phyloP scores from a whole-genome alignment of 805 yeast species.

The Lachancea sp. region DNA sequence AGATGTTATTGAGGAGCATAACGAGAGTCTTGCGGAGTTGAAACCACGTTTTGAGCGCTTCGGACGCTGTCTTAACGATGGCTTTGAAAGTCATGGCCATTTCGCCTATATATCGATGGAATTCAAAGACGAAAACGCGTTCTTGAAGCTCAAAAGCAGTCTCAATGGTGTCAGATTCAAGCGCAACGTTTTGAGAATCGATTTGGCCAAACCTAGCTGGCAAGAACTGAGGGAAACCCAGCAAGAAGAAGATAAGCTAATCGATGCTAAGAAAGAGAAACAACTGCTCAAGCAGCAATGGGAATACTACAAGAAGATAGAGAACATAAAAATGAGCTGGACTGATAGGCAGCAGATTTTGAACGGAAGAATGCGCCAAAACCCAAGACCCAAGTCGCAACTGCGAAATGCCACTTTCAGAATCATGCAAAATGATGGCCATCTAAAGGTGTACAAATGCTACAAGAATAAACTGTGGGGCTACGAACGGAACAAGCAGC shows the following conservation, averaged over 20 bases:
- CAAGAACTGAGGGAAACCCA: slow-evolving; percentile 43
- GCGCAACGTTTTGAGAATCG: slow-evolving; percentile 60
- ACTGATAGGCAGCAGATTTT: slow-evolving; percentile 39
- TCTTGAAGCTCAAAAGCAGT: slow-evolving; percentile 44
- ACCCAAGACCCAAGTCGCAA: slow-evolving; percentile 40
- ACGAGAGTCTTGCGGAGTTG: slow-evolving; percentile 37
- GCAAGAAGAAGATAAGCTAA: slow-evolving; percentile 35
- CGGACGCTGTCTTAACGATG: slow-evolving; percentile 47
- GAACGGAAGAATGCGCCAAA: slow-evolving; percentile 57
- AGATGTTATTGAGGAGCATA: slow-evolving; percentile 20
- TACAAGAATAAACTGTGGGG: slow-evolving; percentile 90
- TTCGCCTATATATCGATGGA: slow-evolving; percentile 66
- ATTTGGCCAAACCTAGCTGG: slow-evolving; percentile 55
- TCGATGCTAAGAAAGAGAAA: slow-evolving; percentile 23
- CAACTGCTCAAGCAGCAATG: slow-evolving; percentile 36
- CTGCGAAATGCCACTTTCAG: slow-evolving; percentile 53
- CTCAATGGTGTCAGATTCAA: slow-evolving; percentile 70
- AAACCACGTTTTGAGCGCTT: slow-evolving; percentile 51
- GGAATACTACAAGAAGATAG: slow-evolving; percentile 34
- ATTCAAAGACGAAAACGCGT: slow-evolving; percentile 38
- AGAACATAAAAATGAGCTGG: slow-evolving; percentile 35
- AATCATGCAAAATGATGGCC: slow-evolving; percentile 52
- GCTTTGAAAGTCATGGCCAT: slow-evolving; percentile 47
- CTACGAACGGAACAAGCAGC: slow-evolving; percentile 56
- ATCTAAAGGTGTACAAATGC: slow-evolving; percentile 48